These are phyloP conservation scores for Agrocybe pediades DNA, from an alignment of 768 basidiomycete genomes.

Conservation along the genomic window DNA sequence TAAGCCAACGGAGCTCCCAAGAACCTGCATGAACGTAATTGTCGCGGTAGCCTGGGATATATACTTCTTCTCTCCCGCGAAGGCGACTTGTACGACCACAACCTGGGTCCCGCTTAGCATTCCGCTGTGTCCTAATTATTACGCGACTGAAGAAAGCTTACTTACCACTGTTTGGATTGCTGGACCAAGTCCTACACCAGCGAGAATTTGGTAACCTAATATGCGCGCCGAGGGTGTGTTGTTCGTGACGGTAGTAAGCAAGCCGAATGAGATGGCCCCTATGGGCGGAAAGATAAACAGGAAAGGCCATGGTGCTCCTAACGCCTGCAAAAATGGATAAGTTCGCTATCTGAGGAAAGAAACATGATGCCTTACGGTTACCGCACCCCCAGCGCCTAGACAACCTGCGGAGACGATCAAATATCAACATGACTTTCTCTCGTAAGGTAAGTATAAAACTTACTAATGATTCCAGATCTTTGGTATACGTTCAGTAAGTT, in stretches of 20 bases:
- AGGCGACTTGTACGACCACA: constrained; percentile 6
- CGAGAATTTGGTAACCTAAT: constrained; percentile 4
- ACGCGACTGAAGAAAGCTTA: not conserved
- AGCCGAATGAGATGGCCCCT: constrained; percentile 2
- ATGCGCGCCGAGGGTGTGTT: not conserved
- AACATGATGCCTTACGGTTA: not conserved
- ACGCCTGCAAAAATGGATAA: not conserved
- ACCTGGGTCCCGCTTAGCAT: not conserved
- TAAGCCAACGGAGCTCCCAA: constrained; percentile 5
- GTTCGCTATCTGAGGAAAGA: not conserved
- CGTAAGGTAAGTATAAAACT: not conserved
- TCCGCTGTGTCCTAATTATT: not conserved
- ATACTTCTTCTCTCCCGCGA: constrained; percentile 2
- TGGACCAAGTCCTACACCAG: constrained; percentile 5
- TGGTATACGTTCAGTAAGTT: not conserved
- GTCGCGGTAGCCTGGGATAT: constrained; percentile 6
- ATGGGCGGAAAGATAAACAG: constrained; percentile 2
- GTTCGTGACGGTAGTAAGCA: not conserved
- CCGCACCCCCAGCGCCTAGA: not conserved
- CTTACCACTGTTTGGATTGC: constrained; percentile 5
- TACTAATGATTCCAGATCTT: not conserved
- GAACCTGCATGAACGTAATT: constrained; percentile 9
- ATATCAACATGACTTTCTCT: not conserved
- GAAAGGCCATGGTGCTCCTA: constrained; percentile 3
- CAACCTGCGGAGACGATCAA: not conserved